phyloP scores from a whole-genome alignment of 306 rosid species.

The Cucumis melo region DNA sequence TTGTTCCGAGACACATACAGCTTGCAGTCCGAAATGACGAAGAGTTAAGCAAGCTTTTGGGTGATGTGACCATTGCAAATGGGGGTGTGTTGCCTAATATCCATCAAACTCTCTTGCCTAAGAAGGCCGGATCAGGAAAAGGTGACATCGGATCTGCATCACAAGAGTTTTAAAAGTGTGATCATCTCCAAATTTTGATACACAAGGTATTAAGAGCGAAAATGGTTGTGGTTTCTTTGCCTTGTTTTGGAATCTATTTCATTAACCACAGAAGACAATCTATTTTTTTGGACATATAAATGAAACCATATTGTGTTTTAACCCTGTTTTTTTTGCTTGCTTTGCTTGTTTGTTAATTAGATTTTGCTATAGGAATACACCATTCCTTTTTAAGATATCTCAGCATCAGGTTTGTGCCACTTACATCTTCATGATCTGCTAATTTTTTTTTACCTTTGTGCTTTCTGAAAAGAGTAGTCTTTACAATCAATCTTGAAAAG shows the following conservation, averaged over 20 bases:
- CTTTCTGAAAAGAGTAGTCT: background rate
- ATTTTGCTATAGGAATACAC: background rate
- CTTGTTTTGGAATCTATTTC: background rate
- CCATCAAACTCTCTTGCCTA: constrained; percentile 47
- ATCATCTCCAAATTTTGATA: background rate
- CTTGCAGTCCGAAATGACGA: constrained; percentile 69
- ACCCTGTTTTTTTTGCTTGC: background rate
- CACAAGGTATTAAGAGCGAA: background rate
- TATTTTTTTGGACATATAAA: background rate
- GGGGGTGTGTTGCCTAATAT: constrained; percentile 24
- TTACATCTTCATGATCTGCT: background rate
- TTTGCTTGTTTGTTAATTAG: background rate
- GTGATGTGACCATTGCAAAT: constrained; percentile 48
- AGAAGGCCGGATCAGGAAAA: constrained; percentile 34
- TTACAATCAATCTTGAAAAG: background rate
- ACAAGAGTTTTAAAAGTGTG: constrained; percentile 30
- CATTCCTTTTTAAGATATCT: background rate
- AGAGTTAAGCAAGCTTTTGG: constrained; percentile 61
- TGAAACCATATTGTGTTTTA: background rate
- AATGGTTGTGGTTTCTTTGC: background rate
- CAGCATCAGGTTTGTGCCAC: background rate
- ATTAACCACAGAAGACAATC: background rate
- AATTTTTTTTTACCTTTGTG: background rate
- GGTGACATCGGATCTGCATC: constrained; percentile 45
- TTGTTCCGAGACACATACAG: constrained; percentile 62